Conservation (phyloP, 2,329 filamentous ascomycete species). For the Macrophomina phaseolina region DNA sequence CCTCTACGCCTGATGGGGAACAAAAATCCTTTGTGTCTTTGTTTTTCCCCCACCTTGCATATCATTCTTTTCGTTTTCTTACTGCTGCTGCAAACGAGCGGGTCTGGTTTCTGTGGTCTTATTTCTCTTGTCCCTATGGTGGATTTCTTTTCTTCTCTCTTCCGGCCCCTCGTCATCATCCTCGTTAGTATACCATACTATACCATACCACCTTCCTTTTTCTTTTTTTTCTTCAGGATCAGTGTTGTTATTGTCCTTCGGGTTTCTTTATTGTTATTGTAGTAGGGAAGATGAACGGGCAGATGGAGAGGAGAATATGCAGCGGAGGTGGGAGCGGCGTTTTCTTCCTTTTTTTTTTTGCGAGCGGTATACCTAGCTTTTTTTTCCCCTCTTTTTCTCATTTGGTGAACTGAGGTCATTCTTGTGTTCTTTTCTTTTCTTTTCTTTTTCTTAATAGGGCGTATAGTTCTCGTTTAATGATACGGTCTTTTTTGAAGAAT, state of each 20-base stretch:
- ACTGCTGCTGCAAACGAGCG: not conserved
- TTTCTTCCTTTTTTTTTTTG: not conserved
- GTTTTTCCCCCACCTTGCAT: not conserved
- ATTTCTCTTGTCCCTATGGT: not conserved
- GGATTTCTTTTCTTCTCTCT: not conserved
- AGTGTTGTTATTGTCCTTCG: not conserved
- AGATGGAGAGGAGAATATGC: no score
- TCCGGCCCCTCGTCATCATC: not conserved
- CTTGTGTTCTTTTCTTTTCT: not conserved
- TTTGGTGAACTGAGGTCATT: not conserved
- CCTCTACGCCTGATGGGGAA: not conserved
- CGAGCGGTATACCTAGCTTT: constrained; percentile 14
- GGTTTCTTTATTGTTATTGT: not conserved
- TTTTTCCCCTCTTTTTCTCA: not conserved
- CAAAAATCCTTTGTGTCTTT: not conserved
- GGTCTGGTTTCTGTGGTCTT: constrained; percentile 6
- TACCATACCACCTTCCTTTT: constrained; percentile 17
- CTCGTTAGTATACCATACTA: not conserved
- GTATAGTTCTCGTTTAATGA: constrained; percentile 20
- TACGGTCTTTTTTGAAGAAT: not conserved
- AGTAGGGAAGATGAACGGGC: no score
- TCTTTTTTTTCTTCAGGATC: not conserved
- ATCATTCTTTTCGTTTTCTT: constrained; percentile 14
- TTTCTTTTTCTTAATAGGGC: not conserved
- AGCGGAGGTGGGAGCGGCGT: not conserved